Evolutionary conservation across 805 yeast species (phyloP), one percentile per base, ranked within the genome.

Genomic region (Metschnikowia drakensbergensis): DNA sequence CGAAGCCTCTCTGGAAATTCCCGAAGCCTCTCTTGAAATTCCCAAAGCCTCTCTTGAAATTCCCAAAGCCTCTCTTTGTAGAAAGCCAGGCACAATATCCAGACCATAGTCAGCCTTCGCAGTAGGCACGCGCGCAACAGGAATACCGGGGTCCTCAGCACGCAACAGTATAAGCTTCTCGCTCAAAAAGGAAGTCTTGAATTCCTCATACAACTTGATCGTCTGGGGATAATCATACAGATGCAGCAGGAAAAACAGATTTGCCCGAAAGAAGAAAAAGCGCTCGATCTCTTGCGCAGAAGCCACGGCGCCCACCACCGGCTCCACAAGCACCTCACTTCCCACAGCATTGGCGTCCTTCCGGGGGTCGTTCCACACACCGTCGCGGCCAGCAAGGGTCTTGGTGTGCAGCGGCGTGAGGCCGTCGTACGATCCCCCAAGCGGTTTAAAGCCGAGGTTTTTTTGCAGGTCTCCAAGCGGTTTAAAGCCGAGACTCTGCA

Each of bases 151-250:
- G 31, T 26, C 37, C 6, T 41, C 39, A 2, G 54, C 46, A 25
- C 59, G 54, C 17, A 54, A 39, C 46, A 63, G 67, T n/a, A 68
- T 64, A 33, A 72, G 67, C 48, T 76, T 52, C 56, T 73, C 77
- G 46, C 70, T 70, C 45, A 64, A 61, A 48, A 73, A 72, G 22
- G 76, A 64, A 41, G 58, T 62, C 54, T 72, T 72, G 57, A 73
- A 72, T 49, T 72, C 75, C 50, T 71, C 76, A 56, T 71, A 73
- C 9, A 69, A 59, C 55, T 71, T 70, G 37, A 68, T 57, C 11
- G 76, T 71, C 51, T 72, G 75, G 3, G 77, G 77, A 47, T 69
- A 73, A 41, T 70, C 74, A 50, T 62, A 68, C 47, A 64, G 70
- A 54, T 69, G 66, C 37, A 68, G 70, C 49, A 60, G 65, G 61